Percentiles rank a stretch among this genome's conserved stretches.
phyloP scores from a whole-genome alignment of 768 basidiomycete species.

The Boletus pseudo-olivaceus region DNA sequence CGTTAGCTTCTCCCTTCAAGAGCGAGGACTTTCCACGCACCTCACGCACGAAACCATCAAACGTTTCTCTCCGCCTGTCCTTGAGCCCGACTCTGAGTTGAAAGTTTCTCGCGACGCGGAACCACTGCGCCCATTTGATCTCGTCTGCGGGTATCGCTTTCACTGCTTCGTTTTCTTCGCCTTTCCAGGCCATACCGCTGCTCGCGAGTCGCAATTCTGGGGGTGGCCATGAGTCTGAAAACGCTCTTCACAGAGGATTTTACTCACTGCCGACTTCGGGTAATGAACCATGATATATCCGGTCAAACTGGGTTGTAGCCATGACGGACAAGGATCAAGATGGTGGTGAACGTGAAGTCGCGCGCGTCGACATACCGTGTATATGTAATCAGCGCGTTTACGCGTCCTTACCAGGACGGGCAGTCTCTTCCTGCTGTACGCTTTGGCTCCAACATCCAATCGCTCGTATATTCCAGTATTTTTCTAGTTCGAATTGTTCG shows the following conservation, averaged over 20 bases:
- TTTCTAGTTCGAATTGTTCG: not conserved
- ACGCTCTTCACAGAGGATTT: not conserved
- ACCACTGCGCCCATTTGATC: slow-evolving; percentile 89
- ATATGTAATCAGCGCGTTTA: slow-evolving; percentile 23
- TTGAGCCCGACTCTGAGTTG: slow-evolving; percentile 84
- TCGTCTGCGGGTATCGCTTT: slow-evolving; percentile 63
- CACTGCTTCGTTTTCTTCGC: slow-evolving; percentile 60
- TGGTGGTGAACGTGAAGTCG: slow-evolving; percentile 23
- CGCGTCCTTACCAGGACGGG: too few relatives aligned
- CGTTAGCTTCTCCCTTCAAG: not conserved
- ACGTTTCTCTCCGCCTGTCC: slow-evolving; percentile 74
- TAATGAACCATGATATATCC: slow-evolving; percentile 72
- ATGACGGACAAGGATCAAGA: slow-evolving; percentile 16
- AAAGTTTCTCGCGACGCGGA: slow-evolving; percentile 87
- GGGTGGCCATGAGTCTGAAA: not conserved
- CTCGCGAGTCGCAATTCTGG: slow-evolving; percentile 83
- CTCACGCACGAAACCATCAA: slow-evolving; percentile 92
- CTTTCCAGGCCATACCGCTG: slow-evolving; percentile 95
- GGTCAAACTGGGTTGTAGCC: slow-evolving; percentile 83
- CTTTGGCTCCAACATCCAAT: not conserved
- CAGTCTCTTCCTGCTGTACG: not conserved
- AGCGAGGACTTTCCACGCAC: slow-evolving; percentile 36
- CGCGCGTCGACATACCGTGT: slow-evolving; percentile 23
- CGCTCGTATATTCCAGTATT: not conserved
- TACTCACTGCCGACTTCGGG: slow-evolving; percentile 80